Percentiles rank a stretch among this genome's conserved stretches.
Evolutionary conservation across 169 alveolate genomes (phyloP).

Genomic region (Plasmodium billcollinsi): DNA sequence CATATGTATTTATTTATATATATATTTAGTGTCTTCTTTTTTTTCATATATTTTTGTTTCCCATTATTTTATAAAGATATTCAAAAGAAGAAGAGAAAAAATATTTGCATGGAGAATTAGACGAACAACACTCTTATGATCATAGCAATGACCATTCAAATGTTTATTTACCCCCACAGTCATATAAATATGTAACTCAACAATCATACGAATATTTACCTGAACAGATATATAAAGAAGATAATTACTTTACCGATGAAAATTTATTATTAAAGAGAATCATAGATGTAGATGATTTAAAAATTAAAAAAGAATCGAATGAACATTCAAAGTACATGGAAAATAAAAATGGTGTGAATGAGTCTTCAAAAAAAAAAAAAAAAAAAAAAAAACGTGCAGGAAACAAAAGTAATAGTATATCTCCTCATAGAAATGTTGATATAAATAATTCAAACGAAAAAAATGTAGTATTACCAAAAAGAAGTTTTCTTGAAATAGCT

Average conservation of each 20-base stretch:
- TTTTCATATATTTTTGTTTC: not conserved
- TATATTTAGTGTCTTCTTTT: not conserved
- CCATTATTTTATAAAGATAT: not conserved
- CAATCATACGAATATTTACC: too few relatives aligned
- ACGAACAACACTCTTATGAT: not conserved
- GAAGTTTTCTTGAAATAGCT: conserved; percentile 68
- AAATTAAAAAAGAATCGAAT: not conserved
- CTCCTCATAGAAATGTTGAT: not conserved
- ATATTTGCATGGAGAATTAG: conserved; percentile 32
- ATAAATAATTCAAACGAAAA: conserved; percentile 1
- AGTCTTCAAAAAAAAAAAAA: not conserved
- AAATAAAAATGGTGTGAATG: not conserved
- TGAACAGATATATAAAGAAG: too few relatives aligned
- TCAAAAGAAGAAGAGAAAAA: conserved; percentile 27
- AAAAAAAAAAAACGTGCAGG: conserved; percentile 9
- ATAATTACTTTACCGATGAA: too few relatives aligned
- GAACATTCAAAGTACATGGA: not conserved
- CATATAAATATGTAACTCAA: too few relatives aligned
- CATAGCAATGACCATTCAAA: too few relatives aligned
- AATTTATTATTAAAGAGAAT: not conserved
- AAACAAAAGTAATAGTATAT: conserved; percentile 6
- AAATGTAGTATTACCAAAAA: conserved; percentile 11
- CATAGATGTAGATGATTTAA: not conserved
- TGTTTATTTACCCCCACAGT: too few relatives aligned
- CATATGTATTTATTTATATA: not conserved